Evolutionary conservation across 2,329 filamentous ascomycete species (phyloP).

Genomic region (Coniochaeta hoffmannii): DNA sequence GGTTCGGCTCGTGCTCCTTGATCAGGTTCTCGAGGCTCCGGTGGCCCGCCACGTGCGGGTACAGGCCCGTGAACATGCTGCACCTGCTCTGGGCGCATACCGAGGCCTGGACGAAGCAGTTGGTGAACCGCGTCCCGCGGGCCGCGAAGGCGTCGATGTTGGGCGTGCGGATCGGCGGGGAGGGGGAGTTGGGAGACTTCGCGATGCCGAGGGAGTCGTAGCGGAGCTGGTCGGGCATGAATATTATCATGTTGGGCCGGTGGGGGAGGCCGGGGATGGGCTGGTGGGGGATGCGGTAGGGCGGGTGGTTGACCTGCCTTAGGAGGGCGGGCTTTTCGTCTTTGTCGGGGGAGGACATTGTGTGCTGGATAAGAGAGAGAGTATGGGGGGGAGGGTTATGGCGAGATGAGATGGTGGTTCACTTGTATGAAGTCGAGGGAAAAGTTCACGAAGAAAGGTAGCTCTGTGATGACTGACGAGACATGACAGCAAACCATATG

Average conservation of each 20-base stretch:
- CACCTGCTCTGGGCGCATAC: slow-evolving; percentile 39
- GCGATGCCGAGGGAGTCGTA: slow-evolving; percentile 34
- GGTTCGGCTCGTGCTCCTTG: slow-evolving; percentile 40
- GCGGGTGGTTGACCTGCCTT: neutral
- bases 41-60: slow-evolving; percentile 37
- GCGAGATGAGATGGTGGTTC: neutral
- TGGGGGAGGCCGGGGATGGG: neutral
- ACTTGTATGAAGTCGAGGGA: too few relatives aligned
- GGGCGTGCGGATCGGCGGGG: slow-evolving; percentile 23
- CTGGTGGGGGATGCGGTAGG: neutral
- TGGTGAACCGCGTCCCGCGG: slow-evolving; percentile 32
- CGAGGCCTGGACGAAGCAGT: slow-evolving; percentile 36
- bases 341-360: neutral
- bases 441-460: too few relatives aligned
- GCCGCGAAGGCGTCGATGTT: slow-evolving; percentile 33
- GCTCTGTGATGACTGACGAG: too few relatives aligned
- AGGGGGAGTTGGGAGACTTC: too few relatives aligned
- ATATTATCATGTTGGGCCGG: slow-evolving; percentile 31
- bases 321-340: neutral
- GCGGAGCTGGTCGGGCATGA: slow-evolving; percentile 40
- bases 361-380: too few relatives aligned
- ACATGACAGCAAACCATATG: neutral
- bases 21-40: slow-evolving; percentile 37
- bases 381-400: neutral
- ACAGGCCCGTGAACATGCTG: slow-evolving; percentile 38